Evolutionary conservation across 2,329 filamentous ascomycete genomes (phyloP).

Genomic region (Lasiodiplodia hormozganensis): DNA sequence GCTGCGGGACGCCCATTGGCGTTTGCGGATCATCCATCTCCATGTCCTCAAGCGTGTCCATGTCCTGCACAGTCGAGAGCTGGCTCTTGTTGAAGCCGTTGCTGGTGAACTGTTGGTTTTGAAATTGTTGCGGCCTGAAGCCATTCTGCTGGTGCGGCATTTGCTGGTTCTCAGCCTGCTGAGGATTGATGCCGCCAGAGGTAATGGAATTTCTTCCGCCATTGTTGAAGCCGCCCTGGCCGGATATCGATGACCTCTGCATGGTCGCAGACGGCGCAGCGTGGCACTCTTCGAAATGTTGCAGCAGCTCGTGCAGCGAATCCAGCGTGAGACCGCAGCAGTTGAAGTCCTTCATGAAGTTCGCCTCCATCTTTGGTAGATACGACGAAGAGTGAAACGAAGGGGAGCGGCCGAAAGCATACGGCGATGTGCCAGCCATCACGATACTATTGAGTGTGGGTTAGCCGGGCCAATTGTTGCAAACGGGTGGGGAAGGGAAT

Average conservation of each 20-base stretch:
- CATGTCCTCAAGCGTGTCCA: constrained; percentile 92
- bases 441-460: constrained; percentile 70
- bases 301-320: constrained; percentile 90
- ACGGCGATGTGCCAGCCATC: constrained; percentile 96
- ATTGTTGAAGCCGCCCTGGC: constrained; percentile 47
- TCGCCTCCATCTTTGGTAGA: constrained; percentile 92
- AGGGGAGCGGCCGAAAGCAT: constrained; percentile 82
- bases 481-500: not conserved
- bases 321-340: constrained; percentile 91
- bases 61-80: constrained; percentile 59
- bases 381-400: constrained; percentile 98
- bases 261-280: constrained; percentile 61
- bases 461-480: constrained; percentile 19
- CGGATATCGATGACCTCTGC: constrained; percentile 55
- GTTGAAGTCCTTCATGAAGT: constrained; percentile 96
- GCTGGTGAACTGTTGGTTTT: constrained; percentile 39
- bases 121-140: constrained; percentile 49
- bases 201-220: constrained; percentile 14
- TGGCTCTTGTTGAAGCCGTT: constrained; percentile 47
- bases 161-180: constrained; percentile 42
- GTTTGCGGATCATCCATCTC: constrained; percentile 79
- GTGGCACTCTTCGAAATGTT: constrained; percentile 96
- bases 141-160: constrained; percentile 38
- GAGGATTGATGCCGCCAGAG: constrained; percentile 33
- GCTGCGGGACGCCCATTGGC: constrained; percentile 73